Percentiles rank a stretch among this genome's conserved stretches.
Evolutionary conservation across 345 rosid genomes (phyloP).

Genomic region (Tarenaya hassleriana): DNA sequence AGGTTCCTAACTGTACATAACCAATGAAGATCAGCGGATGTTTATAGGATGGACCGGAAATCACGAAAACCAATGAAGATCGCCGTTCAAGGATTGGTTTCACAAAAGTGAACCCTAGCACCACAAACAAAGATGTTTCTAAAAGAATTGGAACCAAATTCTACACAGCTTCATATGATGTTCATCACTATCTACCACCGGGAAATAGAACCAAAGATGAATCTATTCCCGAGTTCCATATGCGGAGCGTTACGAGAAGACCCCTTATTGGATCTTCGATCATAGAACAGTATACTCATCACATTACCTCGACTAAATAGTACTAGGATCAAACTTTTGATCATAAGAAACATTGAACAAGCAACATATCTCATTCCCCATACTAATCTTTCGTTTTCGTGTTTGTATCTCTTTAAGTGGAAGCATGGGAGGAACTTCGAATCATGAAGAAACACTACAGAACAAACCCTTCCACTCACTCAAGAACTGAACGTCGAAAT

Average conservation of each 20-base stretch:
- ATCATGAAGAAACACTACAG: no score
- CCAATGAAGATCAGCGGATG: background rate
- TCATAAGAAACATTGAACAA: no score
- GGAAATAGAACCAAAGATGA: conserved; percentile 26
- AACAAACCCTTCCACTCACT: no score
- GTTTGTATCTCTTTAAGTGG: no score
- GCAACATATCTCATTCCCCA: no score
- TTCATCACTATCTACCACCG: conserved; percentile 16
- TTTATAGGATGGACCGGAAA: background rate
- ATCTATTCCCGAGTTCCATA: conserved; percentile 30
- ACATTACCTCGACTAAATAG: background rate
- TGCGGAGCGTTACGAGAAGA: conserved; percentile 70
- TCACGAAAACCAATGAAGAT: no score
- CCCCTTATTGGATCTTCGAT: conserved; percentile 65
- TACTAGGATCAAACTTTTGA: background rate
- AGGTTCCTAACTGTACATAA: no score
- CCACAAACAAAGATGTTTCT: background rate
- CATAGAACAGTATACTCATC: background rate
- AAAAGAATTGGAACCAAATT: conserved; percentile 14
- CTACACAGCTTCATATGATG: background rate
- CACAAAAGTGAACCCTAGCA: background rate
- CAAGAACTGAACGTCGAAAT: no score
- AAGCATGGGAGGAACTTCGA: no score
- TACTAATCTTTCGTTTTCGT: no score
- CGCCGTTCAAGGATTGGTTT: no score